Evolutionary conservation across 2,329 filamentous ascomycete genomes (phyloP), one percentile per base, ranked within the genome.

Genomic region (Pyrenochaeta sp.): DNA sequence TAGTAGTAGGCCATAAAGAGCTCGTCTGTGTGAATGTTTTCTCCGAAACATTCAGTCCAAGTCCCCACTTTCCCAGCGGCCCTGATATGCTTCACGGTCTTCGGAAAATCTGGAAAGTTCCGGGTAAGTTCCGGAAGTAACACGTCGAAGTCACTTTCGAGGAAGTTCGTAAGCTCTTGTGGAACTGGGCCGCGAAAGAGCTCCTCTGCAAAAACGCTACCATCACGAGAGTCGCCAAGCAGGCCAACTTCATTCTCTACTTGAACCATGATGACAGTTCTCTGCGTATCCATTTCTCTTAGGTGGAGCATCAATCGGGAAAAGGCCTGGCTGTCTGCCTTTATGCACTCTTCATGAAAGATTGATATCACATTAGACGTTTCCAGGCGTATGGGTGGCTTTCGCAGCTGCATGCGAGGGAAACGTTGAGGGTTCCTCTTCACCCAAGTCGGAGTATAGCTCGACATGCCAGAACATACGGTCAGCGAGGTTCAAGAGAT

Each of bases 231-330:
- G 53, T 84, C 82, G 0, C 82, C 81, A 0, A 84, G 70, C 0
- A 84, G 54, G 0, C 82, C 82, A 1, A 74, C 75, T 68, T 84
- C 82, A 37, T 84, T 84, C 64, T 85, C 79, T 17, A 84, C 81
- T 57, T 84, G 82, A 0, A 83, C 75, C 82, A 83, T 84, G 2
- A 84, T 56, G 0, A 84, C 81, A 0, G 81, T 84, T 1, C 68
- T 75, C 33, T 83, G 74, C 0, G 66, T 67, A 39, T 84, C 81
- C 6, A 83, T 57, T 1, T 78, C 65, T 3, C 75, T 74, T 10
- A 78, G 37, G 40, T 79, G 75, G 3, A 48, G 42, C 68, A 78
- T 67, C 6, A 80, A 60, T 15, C 50, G 54, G 1, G 52, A 41
- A 53, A 78, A 79, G 1, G 75, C 76, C 52, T 65, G 73, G 1